Conservation (phyloP, 176 grass and related monocot species). For the Zizania latifolia region DNA sequence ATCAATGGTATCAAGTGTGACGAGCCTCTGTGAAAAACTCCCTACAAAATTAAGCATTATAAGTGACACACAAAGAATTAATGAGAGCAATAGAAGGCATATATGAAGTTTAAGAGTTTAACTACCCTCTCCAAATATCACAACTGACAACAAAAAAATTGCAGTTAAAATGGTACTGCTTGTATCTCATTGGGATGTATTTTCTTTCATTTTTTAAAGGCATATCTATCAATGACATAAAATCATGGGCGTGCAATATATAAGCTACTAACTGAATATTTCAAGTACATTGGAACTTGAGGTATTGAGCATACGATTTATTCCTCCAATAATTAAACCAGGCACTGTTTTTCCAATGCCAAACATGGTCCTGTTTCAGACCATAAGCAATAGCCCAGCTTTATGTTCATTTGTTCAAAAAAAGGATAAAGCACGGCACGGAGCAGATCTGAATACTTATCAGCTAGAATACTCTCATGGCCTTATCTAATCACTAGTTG, state of each 20-base stretch:
- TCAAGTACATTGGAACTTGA: background rate
- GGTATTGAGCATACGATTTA: background rate
- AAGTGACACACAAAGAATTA: background rate
- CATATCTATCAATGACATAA: background rate
- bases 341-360: background rate
- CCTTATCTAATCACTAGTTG: background rate
- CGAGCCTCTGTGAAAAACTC: slow-evolving; percentile 34
- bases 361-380: background rate
- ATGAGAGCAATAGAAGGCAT: background rate
- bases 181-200: background rate
- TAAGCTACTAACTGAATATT: background rate
- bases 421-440: background rate
- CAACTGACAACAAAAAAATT: background rate
- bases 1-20: slow-evolving; percentile 67
- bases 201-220: slow-evolving; percentile 9
- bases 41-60: slow-evolving; percentile 48
- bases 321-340: background rate
- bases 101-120: background rate
- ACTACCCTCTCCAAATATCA: background rate
- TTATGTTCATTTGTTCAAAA: background rate
- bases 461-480: background rate
- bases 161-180: background rate
- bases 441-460: background rate
- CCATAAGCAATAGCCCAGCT: background rate
- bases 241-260: background rate